Percentiles rank a stretch among this genome's conserved stretches.
Conservation (phyloP, 768 basidiomycete species). For the Botryobasidium botryosum region DNA sequence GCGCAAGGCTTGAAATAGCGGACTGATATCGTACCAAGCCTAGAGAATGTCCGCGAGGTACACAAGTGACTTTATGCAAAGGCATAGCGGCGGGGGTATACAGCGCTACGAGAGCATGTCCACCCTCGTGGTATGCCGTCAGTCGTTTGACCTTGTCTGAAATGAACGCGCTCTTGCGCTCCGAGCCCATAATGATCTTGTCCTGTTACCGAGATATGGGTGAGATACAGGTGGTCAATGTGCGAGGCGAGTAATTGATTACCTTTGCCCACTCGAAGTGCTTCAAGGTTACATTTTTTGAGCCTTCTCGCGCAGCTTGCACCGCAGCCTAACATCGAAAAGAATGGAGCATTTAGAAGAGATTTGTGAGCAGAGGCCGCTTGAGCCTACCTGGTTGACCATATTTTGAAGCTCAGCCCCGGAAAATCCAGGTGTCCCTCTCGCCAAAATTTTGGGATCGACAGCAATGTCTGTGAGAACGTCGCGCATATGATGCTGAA, state of each 20-base stretch:
- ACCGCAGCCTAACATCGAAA: constrained; percentile 62
- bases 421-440: constrained; percentile 91
- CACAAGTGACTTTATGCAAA: constrained; percentile 92
- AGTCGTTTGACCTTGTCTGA: constrained; percentile 71
- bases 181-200: constrained; percentile 93
- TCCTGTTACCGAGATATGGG: constrained; percentile 31
- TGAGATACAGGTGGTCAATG: background rate
- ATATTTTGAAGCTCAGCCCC: constrained; percentile 95
- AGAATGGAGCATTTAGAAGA: background rate
- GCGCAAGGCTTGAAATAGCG: background rate
- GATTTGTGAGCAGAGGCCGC: constrained; percentile 17
- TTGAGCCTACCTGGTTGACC: constrained; percentile 52
- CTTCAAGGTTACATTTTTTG: constrained; percentile 46
- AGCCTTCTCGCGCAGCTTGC: constrained; percentile 77
- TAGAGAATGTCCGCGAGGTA: constrained; percentile 88
- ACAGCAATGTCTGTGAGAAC: constrained; percentile 56
- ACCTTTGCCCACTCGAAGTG: constrained; percentile 99
- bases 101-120: constrained; percentile 85
- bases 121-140: constrained; percentile 96
- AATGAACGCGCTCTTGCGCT: constrained; percentile 79
- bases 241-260: constrained; percentile 2
- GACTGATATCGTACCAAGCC: constrained; percentile 45
- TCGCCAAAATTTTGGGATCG: constrained; percentile 74
- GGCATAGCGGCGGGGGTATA: constrained; percentile 95
- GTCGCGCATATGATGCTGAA: constrained; percentile 78